phyloP scores from a whole-genome alignment of 805 yeast genomes.

The Debaryomyces prosopidis region DNA sequence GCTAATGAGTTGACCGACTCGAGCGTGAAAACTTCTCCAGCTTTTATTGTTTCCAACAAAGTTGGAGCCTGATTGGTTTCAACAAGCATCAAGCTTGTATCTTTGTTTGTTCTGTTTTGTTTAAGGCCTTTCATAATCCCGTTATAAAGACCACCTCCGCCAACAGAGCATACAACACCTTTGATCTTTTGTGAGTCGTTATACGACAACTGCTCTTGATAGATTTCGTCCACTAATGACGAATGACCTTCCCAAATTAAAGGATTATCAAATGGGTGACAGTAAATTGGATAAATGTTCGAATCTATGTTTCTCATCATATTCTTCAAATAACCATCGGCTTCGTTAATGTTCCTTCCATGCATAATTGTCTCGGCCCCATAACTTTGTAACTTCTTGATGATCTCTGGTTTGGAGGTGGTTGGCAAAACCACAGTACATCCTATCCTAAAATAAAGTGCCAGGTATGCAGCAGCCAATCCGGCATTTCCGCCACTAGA shows the following conservation, averaged over 20 bases:
- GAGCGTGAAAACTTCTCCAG: constrained; percentile 45
- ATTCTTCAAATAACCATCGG: constrained; percentile 44
- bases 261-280: constrained; percentile 56
- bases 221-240: constrained; percentile 46
- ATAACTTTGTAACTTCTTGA: constrained; percentile 41
- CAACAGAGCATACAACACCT: constrained; percentile 54
- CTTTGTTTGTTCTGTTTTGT: constrained; percentile 17
- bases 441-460: constrained; percentile 32
- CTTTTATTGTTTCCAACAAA: constrained; percentile 49
- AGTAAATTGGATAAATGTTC: constrained; percentile 42
- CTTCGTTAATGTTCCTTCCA: constrained; percentile 51
- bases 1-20: constrained; percentile 57
- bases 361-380: constrained; percentile 53
- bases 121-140: constrained; percentile 50
- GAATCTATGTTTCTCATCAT: constrained; percentile 18
- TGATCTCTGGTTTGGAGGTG: constrained; percentile 46
- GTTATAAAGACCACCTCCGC: constrained; percentile 60
- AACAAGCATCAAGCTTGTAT: constrained; percentile 40
- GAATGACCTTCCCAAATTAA: constrained; percentile 59
- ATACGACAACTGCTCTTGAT: constrained; percentile 20
- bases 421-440: constrained; percentile 66
- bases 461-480: constrained; percentile 53
- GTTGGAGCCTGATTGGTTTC: constrained; percentile 69
- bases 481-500: constrained; percentile 62
- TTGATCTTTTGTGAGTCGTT: constrained; percentile 27